Conservation (phyloP, 148 eudicot genomes). For the Fagopyrum homotropicum region DNA sequence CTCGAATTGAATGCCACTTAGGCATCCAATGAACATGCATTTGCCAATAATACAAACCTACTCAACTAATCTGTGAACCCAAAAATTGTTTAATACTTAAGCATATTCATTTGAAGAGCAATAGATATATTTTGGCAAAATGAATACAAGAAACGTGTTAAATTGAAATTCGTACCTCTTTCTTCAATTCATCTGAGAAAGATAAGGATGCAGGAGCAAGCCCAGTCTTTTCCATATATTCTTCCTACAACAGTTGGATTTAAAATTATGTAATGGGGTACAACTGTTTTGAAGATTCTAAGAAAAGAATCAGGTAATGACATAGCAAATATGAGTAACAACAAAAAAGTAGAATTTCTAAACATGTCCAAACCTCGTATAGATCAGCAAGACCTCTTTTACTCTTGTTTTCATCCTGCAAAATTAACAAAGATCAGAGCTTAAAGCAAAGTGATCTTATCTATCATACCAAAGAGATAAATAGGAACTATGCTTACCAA, state of each 20-base stretch:
- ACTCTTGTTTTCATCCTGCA: slow-evolving; percentile 94
- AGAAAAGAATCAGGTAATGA: not conserved
- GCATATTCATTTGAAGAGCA: not conserved
- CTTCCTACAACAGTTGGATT: slow-evolving; percentile 55
- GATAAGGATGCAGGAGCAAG: slow-evolving; percentile 55
- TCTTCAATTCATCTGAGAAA: slow-evolving; percentile 68
- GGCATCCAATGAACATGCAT: not conserved
- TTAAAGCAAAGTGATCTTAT: not conserved
- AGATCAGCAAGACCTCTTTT: slow-evolving; percentile 90
- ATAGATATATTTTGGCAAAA: not conserved
- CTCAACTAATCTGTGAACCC: not conserved
- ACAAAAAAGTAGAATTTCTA: not conserved
- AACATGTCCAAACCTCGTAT: slow-evolving; percentile 58
- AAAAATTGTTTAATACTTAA: not conserved
- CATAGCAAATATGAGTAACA: not conserved
- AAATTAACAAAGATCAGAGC: slow-evolving; percentile 9
- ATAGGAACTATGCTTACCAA: slow-evolving; percentile 38
- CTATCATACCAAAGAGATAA: not conserved
- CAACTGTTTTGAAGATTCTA: not conserved
- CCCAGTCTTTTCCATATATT: slow-evolving; percentile 87
- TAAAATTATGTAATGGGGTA: not conserved
- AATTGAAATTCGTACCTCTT: slow-evolving; percentile 46
- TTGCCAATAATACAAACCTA: not conserved
- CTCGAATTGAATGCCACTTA: not conserved
- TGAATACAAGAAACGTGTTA: not conserved